Percentiles rank a stretch among this genome's conserved stretches.
phyloP scores from a whole-genome alignment of 495 filamentous ascomycete species.

The Penicillium paxilli region DNA sequence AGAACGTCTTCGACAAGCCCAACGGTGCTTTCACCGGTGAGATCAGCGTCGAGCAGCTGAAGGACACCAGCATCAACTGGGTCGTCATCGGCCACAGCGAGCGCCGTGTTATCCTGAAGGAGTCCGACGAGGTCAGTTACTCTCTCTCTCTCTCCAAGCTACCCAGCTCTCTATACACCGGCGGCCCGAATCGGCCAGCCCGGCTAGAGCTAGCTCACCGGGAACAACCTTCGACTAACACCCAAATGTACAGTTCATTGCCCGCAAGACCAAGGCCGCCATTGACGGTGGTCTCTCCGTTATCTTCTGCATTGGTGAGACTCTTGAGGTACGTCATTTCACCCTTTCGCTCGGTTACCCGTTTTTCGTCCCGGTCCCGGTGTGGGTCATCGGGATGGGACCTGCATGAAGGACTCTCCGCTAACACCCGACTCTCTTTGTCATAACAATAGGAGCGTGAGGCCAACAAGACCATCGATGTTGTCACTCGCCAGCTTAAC shows the following conservation, averaged over 20 bases:
- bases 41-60: slow-evolving; percentile 86
- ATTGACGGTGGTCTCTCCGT: slow-evolving; percentile 84
- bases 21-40: slow-evolving; percentile 98
- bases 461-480: slow-evolving; percentile 80
- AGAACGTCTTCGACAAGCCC: slow-evolving; percentile 96
- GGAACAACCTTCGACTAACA: background rate
- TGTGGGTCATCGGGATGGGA: slow-evolving; percentile 27
- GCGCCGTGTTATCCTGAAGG: slow-evolving; percentile 81
- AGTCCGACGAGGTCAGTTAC: slow-evolving; percentile 66
- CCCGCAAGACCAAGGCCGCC: slow-evolving; percentile 88
- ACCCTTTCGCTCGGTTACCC: slow-evolving; percentile 17
- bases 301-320: slow-evolving; percentile 96
- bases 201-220: too few species aligned
- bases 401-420: slow-evolving; percentile 16
- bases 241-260: slow-evolving; percentile 59
- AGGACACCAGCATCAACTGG: slow-evolving; percentile 85
- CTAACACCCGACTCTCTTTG: slow-evolving; percentile 29
- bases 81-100: slow-evolving; percentile 90
- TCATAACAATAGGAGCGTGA: slow-evolving; percentile 68
- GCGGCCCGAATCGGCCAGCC: background rate
- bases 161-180: background rate
- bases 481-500: slow-evolving; percentile 76
- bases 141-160: too few species aligned
- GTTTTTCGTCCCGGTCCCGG: slow-evolving; percentile 27
- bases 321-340: slow-evolving; percentile 62